Evolutionary conservation across 257 asterid species (phyloP), one percentile per base, ranked within the genome.

Genomic region (Solanum ossicruentum): DNA sequence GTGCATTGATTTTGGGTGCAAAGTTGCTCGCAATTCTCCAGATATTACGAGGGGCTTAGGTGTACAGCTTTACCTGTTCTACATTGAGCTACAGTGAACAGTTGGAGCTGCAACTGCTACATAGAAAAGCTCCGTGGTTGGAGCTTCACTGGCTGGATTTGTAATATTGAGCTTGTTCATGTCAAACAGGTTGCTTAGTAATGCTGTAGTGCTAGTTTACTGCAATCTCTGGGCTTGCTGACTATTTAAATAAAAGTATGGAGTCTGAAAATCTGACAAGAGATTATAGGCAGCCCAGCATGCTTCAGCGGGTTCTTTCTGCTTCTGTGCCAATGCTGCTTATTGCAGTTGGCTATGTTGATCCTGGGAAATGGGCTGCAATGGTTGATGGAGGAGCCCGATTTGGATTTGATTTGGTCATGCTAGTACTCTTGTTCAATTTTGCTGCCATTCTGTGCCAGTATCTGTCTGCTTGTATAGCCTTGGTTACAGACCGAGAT

Each of bases 281-380:
- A 51, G 83, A 65, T 87, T 75, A 72, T 85, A 77, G 82, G 82
- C 94, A 77, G 84, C 88, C 90, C 86, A 87, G 86, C 86, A 84
- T 86, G 79, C 85, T 88, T 84, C 87, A 90, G 52, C 91, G 95
- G 85, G 85, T 92, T 67, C 92, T 97, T 90, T 89, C 96, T 88
- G 95, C 98, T 85, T 90, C 88, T 82, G 95, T 90, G 28, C 99
- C 99, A 7, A 92, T 93, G 80, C 92, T 97, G 82, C 93, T 94
- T 88, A 85, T 97, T 86, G 93, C 98, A 84, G 85, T 94, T 71
- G 90, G 98, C 91, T 95, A 97, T 90, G 91, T 97, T 56, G 99
- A 94, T 87, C 99, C 99, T 84, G 99, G 99, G 84, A 97, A 97
- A 89, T 97, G 98, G 98, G 97, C 97, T 49, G 94, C 94, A 81